Conservation (phyloP, 805 yeast genomes). For the Wickerhamiella lipophila region DNA sequence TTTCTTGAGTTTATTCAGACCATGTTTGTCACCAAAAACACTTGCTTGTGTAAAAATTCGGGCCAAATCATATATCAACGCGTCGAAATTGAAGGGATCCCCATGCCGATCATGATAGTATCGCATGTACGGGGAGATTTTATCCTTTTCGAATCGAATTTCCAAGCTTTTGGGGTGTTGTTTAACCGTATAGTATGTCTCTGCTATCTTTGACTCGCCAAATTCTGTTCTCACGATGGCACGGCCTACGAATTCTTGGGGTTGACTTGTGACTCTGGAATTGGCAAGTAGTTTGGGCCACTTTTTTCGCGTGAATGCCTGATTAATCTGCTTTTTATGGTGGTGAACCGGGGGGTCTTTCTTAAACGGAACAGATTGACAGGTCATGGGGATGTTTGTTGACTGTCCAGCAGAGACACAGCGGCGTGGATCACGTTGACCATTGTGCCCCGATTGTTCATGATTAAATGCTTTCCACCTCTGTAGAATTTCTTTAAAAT, state of each 20-base stretch:
- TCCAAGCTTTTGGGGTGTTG: neutral
- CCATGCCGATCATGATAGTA: neutral
- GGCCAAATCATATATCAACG: conserved; percentile 2
- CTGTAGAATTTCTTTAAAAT: neutral
- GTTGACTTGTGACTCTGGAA: neutral
- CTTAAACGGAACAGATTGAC: neutral
- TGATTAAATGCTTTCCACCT: neutral
- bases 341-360: neutral
- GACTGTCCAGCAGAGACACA: neutral
- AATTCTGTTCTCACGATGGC: neutral
- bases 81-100: neutral
- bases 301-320: neutral
- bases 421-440: neutral
- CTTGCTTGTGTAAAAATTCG: neutral
- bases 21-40: neutral
- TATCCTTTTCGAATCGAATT: neutral
- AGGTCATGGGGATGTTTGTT: neutral
- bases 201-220: neutral
- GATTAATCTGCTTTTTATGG: neutral
- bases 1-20: neutral
- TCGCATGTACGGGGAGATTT: neutral
- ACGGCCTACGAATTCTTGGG: neutral
- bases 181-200: neutral
- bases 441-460: neutral
- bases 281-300: neutral